phyloP scores from a whole-genome alignment of 2,329 filamentous ascomycete species.

The Trichoderma citrinoviride region DNA sequence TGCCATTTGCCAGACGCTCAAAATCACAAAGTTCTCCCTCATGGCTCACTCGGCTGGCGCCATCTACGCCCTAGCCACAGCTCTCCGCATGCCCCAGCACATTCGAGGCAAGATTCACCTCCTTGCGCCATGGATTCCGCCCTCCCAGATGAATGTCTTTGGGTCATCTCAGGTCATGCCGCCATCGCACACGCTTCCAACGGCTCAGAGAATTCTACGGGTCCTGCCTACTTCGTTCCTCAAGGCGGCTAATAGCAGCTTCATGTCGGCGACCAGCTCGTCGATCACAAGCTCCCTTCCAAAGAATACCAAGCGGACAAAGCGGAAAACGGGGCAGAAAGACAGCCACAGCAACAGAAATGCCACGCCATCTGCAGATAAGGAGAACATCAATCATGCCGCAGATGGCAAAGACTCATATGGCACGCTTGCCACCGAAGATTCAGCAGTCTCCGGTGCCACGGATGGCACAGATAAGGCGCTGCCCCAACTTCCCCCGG shows the following conservation, averaged over 20 bases:
- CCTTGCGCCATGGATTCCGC: constrained; percentile 94
- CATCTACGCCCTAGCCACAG: constrained; percentile 95
- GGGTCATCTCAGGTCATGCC: constrained; percentile 70
- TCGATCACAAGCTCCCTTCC: constrained; percentile 77
- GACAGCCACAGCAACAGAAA: constrained; percentile 37
- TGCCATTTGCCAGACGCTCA: constrained; percentile 85
- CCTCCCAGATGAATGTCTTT: constrained; percentile 83
- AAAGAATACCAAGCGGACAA: constrained; percentile 59
- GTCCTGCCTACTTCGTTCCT: constrained; percentile 87
- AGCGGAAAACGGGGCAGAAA: constrained; percentile 54
- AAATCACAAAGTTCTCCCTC: constrained; percentile 94
- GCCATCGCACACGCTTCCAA: constrained; percentile 82
- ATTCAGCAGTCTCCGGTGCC: constrained; percentile 31
- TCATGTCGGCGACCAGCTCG: constrained; percentile 88
- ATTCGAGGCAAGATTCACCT: constrained; percentile 93
- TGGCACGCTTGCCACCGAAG: constrained; percentile 27
- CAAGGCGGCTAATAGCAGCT: constrained; percentile 91
- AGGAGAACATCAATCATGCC: constrained; percentile 46
- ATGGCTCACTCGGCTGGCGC: constrained; percentile 94
- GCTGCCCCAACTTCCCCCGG: constrained; percentile 33
- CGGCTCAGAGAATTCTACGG: constrained; percentile 85
- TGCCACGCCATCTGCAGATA: constrained; percentile 43
- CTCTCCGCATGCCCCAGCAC: constrained; percentile 91
- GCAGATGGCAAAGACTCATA: constrained; percentile 30
- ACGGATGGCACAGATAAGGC: constrained; percentile 52